A percentile compares a stretch with the other conserved stretches of the same genome.
These are phyloP conservation scores for Arthrocladium fulminans DNA, from an alignment of 2,329 filamentous ascomycete genomes.

Conservation along the genomic window DNA sequence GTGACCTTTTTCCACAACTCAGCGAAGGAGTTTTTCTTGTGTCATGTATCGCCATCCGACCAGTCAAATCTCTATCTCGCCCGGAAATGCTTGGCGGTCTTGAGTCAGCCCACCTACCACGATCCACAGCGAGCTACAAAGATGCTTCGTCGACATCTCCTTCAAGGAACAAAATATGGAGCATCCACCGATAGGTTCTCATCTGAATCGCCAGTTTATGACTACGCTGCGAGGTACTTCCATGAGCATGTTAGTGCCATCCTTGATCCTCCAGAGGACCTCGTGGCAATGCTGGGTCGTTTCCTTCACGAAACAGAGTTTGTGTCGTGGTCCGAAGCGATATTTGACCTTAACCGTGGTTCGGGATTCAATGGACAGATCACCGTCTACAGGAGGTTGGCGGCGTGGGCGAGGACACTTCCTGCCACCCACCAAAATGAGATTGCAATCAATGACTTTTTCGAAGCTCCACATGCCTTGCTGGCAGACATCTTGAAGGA, in stretches of 20 bases:
- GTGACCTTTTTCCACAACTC: neutral
- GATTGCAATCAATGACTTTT: slow-evolving; percentile 3
- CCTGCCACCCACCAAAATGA: neutral
- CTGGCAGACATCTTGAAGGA: neutral
- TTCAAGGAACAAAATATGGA: neutral
- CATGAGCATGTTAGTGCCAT: slow-evolving; percentile 6
- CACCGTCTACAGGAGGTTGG: neutral
- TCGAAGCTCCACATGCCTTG: neutral
- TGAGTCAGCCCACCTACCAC: neutral
- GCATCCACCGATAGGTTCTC: neutral
- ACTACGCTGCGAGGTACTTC: neutral
- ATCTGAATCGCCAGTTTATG: neutral
- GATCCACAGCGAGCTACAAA: neutral
- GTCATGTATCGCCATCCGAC: neutral
- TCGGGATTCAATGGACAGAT: neutral
- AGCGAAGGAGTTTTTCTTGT: neutral
- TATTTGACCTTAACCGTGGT: slow-evolving; percentile 2
- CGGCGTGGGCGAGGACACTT: neutral
- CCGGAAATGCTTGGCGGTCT: slow-evolving; percentile 1
- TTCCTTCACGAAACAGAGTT: slow-evolving; percentile 5
- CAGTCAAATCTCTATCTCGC: slow-evolving; percentile 7
- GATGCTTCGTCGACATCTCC: slow-evolving; percentile 1
- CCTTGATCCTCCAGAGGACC: neutral
- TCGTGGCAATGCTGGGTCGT: neutral
- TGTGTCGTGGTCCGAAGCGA: slow-evolving; percentile 6